Evolutionary conservation across 2,329 filamentous ascomycete genomes (phyloP), one percentile per base, ranked within the genome.

Genomic region (Pseudogymnoascus sp.): DNA sequence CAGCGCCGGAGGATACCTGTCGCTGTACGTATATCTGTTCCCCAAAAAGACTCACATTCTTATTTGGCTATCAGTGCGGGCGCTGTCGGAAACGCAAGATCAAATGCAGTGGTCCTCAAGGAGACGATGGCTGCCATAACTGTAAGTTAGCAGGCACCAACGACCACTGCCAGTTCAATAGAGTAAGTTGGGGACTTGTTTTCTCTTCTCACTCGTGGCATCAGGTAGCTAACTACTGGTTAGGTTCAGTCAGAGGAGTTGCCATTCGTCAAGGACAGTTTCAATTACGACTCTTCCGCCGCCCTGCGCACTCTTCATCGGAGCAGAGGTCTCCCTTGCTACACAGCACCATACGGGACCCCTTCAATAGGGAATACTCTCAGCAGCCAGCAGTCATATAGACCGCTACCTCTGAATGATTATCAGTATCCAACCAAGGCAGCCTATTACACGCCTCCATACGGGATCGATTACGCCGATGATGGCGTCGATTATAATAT

Each of bases 21-120:
- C 53, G 81, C 81, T 21, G 81, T 83, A 75, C 69, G 72, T 69
- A 21, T 25, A 56, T 50, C 63, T 70, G 61, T 23, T 31, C n/a
- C 34, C 68, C 38, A n/a, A 50, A 36, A 18, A 59, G 53, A 5
- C 31, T 60, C 18, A 21, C 40, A 18, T 46, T 42, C 18, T 59
- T 4, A 36, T 10, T 11, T 28, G 31, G 14, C 18, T 16, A 46
- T 63, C 67, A 97, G 93, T 97, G 93, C 75, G 85, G 86, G 37
- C 86, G 93, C 68, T 97, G 93, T 76, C 86, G 93, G 65, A 93
- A 93, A 78, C 85, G 93, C 64, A 97, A 97, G 80, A 97, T 97
- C 70, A 89, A 91, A 69, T 97, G 93, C 78, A 96, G 90, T 71
- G 93, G 93, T 46, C 91, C 96, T 73, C 81, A 83, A 36, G 89